Evolutionary conservation across 768 basidiomycete species (phyloP), one percentile per base, ranked within the genome.

Genomic region (Solioccasus polychromus): DNA sequence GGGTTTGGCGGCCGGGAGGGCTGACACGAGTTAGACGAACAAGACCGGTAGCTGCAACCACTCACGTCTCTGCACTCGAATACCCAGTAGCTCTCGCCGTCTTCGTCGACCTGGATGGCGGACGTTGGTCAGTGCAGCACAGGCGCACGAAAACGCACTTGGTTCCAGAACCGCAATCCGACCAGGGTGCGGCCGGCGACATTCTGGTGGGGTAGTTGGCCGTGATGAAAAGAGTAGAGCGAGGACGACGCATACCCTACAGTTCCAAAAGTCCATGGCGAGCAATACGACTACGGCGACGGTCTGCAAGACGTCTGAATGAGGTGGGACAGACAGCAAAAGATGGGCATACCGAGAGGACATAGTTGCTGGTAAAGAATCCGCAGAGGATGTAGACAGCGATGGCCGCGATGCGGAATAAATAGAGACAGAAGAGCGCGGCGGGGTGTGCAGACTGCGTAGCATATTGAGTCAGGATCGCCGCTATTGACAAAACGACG

Each of bases 201-300:
- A 59, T 99, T 99, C 87, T 93, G 56, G 38, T 20, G 39, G 45
- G 32, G 31, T 32, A 26, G 20, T 17, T 49, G n/a, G 47, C 20
- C 24, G 35, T 22, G 39, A 46, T 18, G 44, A 39, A 42, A 29
- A 10, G 22, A n/a, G n/a, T 28, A 20, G 2, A 5, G 7, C 39
- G 12, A 38, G 38, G 18, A 44, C 8, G 29, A 37, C 23, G 48
- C 80, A 49, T 59, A 92, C 91, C 63, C 93, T 74, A 54, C 91
- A 92, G 58, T 95, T 97, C 96, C 95, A 99, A 66, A 99, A 99
- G 69, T 99, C 96, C 80, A 95, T 87, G 0, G 94, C 88, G 20
- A 99, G 79, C 14, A 99, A 73, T 2, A 97, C 84, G 18, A 98
- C 96, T 0, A 98, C 95, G 8, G 80, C 67, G 4, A 99, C 94